Conservation (phyloP, 1,284 basidiomycete genomes). For the Rhodotorula sp. region DNA sequence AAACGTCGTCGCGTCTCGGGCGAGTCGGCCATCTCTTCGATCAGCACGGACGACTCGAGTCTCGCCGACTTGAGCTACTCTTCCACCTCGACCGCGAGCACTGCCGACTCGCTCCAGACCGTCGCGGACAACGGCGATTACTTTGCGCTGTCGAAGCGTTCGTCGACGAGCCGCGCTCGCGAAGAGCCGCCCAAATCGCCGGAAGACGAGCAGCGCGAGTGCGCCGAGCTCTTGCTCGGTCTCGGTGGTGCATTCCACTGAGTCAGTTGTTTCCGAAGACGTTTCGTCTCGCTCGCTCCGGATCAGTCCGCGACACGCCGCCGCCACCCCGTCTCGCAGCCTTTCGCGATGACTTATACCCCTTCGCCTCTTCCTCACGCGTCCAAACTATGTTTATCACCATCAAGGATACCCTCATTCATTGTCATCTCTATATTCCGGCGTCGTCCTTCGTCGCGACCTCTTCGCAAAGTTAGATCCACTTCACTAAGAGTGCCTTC, state of each 20-base stretch:
- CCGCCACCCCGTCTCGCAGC: not conserved
- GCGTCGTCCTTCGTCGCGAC: no score
- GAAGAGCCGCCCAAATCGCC: not conserved
- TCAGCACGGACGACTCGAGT: slow-evolving; percentile 7
- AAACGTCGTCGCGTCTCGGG: slow-evolving; percentile 1
- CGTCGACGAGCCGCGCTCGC: not conserved
- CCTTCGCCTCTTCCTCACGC: not conserved
- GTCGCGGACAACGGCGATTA: slow-evolving; percentile 4
- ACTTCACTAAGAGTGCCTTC: no score
- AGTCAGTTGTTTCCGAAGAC: not conserved
- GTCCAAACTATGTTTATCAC: not conserved
- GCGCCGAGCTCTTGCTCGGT: slow-evolving; percentile 36
- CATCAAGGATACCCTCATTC: not conserved
- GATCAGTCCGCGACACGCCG: not conserved
- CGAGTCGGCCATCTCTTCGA: slow-evolving; percentile 5
- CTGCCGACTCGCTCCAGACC: slow-evolving; percentile 21
- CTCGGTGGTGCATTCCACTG: slow-evolving; percentile 36
- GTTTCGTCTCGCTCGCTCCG: not conserved
- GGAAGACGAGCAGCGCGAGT: slow-evolving; percentile 37
- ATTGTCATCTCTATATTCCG: not conserved
- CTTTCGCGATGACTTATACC: not conserved
- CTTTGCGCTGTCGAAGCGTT: slow-evolving; percentile 8
- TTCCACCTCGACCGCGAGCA: slow-evolving; percentile 32
- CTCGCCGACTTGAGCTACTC: slow-evolving; percentile 36
- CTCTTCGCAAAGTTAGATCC: no score